These are phyloP conservation scores for Infundibulicybe gibba DNA, from an alignment of 768 basidiomycete species.

Conservation along the genomic window DNA sequence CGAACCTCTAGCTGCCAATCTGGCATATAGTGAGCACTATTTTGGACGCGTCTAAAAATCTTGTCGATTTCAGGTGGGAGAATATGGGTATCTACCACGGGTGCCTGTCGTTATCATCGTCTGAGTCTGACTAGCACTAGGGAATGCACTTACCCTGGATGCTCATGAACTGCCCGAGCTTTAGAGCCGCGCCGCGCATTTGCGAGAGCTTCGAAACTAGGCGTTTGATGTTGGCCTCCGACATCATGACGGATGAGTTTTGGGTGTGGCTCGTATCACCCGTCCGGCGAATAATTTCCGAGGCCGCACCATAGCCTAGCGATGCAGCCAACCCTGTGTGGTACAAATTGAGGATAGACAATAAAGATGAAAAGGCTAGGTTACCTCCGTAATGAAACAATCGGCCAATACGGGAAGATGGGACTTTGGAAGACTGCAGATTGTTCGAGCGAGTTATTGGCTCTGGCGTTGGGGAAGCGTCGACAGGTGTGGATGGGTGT, in stretches of 20 bases:
- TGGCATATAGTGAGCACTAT: slow-evolving; percentile 98
- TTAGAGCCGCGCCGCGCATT: slow-evolving; percentile 96
- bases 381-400: slow-evolving; percentile 93
- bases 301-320: slow-evolving; percentile 83
- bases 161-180: slow-evolving; percentile 95
- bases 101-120: neutral
- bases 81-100: slow-evolving; percentile 74
- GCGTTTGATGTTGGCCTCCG: slow-evolving; percentile 85
- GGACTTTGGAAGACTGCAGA: slow-evolving; percentile 82
- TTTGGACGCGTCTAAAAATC: slow-evolving; percentile 88
- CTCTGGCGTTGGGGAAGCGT: neutral
- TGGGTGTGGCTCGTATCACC: slow-evolving; percentile 30
- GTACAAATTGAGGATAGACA: neutral
- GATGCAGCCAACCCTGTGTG: slow-evolving; percentile 83
- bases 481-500: neutral
- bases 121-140: neutral
- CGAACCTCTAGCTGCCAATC: slow-evolving; percentile 95
- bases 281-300: slow-evolving; percentile 77
- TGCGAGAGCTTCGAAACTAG: slow-evolving; percentile 89
- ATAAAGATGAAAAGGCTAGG: neutral
- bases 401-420: slow-evolving; percentile 84
- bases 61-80: slow-evolving; percentile 85
- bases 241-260: slow-evolving; percentile 69
- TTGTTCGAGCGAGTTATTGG: slow-evolving; percentile 30
- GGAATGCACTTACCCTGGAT: slow-evolving; percentile 65